A percentile compares a stretch with the other conserved stretches of the same genome.
phyloP scores from a whole-genome alignment of 371 early-diverging fungal species.

The Umbelopsis sp. region DNA sequence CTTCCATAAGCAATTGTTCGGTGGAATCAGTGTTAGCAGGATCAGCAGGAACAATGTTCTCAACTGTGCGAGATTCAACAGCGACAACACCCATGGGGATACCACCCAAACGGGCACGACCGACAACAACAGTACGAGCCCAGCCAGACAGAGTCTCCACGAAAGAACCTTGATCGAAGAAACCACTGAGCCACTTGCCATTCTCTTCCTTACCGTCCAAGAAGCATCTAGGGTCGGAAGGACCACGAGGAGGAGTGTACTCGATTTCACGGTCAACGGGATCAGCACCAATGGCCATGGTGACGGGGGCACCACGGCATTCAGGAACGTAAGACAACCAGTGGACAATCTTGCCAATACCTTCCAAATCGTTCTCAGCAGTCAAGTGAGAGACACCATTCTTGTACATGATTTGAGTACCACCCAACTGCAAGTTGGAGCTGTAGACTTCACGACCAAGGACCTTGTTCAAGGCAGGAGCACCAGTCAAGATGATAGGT shows the following conservation, averaged over 20 bases:
- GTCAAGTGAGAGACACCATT: constrained; percentile 98
- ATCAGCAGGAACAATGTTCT: constrained; percentile 92
- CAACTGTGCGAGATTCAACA: constrained; percentile 93
- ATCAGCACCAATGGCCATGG: constrained; percentile 60
- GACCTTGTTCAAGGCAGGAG: constrained; percentile 97
- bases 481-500: constrained; percentile 98
- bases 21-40: constrained; percentile 90
- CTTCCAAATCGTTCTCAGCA: constrained; percentile 93
- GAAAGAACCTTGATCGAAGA: constrained; percentile 92
- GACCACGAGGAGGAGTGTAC: constrained; percentile 80
- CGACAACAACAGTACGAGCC: constrained; percentile 79
- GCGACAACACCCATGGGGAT: constrained; percentile 97
- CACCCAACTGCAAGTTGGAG: constrained; percentile 98
- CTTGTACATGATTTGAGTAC: constrained; percentile 98
- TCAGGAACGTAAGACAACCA: constrained; percentile 95
- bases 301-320: constrained; percentile 63
- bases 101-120: constrained; percentile 96
- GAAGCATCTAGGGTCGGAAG: constrained; percentile 92
- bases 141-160: constrained; percentile 79
- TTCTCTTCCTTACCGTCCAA: constrained; percentile 80
- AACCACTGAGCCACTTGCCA: constrained; percentile 82
- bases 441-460: constrained; percentile 98
- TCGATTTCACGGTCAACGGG: constrained; percentile 77
- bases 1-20: constrained; percentile 89
- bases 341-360: constrained; percentile 89